Evolutionary conservation across 2,329 filamentous ascomycete species (phyloP).

Genomic region (Pestalotiopsis sp.): DNA sequence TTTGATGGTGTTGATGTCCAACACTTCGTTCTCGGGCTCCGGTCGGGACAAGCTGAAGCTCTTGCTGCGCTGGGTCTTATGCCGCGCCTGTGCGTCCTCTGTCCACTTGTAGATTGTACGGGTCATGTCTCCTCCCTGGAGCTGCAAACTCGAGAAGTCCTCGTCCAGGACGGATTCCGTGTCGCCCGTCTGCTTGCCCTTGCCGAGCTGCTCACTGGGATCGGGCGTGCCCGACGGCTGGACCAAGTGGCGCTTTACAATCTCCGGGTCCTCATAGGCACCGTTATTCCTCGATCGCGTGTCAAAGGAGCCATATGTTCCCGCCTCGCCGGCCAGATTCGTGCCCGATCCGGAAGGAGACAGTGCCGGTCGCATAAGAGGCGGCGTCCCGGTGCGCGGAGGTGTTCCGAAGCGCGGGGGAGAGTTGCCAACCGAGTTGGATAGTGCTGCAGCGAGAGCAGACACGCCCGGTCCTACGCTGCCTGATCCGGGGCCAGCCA

Average conservation of each 20-base stretch:
- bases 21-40: slow-evolving; percentile 75
- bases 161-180: slow-evolving; percentile 51
- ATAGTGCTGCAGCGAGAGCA: slow-evolving; percentile 85
- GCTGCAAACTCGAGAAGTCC: slow-evolving; percentile 87
- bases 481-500: slow-evolving; percentile 66
- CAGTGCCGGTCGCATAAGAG: slow-evolving; percentile 62
- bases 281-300: slow-evolving; percentile 58
- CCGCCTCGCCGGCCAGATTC: slow-evolving; percentile 55
- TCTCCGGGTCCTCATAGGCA: slow-evolving; percentile 85
- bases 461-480: slow-evolving; percentile 80
- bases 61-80: slow-evolving; percentile 75
- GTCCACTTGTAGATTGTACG: slow-evolving; percentile 96
- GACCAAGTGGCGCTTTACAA: slow-evolving; percentile 87
- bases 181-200: slow-evolving; percentile 54
- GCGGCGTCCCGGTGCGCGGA: slow-evolving; percentile 22
- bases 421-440: slow-evolving; percentile 70
- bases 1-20: slow-evolving; percentile 89
- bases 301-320: slow-evolving; percentile 87
- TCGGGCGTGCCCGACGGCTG: slow-evolving; percentile 59
- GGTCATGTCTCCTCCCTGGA: slow-evolving; percentile 95
- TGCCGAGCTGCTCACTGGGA: slow-evolving; percentile 44
- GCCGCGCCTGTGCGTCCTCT: slow-evolving; percentile 78
- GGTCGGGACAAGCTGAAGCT: slow-evolving; percentile 82
- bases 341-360: slow-evolving; percentile 46
- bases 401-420: slow-evolving; percentile 73